Percentiles rank a stretch among this genome's conserved stretches.
These are phyloP conservation scores for Vigna nakashimae DNA, from an alignment of 306 rosid species.

Conservation along the genomic window DNA sequence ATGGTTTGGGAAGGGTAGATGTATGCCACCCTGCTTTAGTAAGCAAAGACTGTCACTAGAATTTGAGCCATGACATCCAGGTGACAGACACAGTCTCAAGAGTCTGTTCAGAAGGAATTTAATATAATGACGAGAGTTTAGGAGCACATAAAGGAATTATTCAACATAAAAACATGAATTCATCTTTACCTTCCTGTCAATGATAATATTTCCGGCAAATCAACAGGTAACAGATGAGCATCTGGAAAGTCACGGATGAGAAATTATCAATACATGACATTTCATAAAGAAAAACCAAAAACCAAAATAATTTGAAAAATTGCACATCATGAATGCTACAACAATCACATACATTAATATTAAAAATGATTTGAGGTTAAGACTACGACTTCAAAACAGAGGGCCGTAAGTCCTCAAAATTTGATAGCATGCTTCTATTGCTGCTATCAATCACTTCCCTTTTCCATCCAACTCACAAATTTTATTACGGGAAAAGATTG, in stretches of 20 bases:
- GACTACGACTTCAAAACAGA: conserved; percentile 12
- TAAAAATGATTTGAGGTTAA: not conserved
- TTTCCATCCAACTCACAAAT: conserved; percentile 19
- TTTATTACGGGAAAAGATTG: not conserved
- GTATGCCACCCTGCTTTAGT: not conserved
- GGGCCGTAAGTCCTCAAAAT: not conserved
- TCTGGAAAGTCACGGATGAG: conserved; percentile 56
- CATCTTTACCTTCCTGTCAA: conserved; percentile 77
- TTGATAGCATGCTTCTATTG: conserved; percentile 22
- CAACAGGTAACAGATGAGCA: conserved; percentile 87
- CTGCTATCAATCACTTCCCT: conserved; percentile 3
- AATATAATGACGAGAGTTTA: not conserved
- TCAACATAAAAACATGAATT: conserved; percentile 25
- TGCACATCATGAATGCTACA: conserved; percentile 14
- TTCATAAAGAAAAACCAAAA: not conserved
- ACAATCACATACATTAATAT: conserved; percentile 18
- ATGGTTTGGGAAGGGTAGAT: not conserved
- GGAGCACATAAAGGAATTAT: conserved; percentile 18
- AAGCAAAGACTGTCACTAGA: not conserved
- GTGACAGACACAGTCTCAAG: not conserved
- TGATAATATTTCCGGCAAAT: conserved; percentile 79
- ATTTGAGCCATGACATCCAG: not conserved
- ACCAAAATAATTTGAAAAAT: not conserved
- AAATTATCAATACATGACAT: conserved; percentile 23
- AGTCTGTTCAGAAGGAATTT: conserved; percentile 4